phyloP scores from a whole-genome alignment of 2,329 filamentous ascomycete species.

The Trichophyton schoenleinii region DNA sequence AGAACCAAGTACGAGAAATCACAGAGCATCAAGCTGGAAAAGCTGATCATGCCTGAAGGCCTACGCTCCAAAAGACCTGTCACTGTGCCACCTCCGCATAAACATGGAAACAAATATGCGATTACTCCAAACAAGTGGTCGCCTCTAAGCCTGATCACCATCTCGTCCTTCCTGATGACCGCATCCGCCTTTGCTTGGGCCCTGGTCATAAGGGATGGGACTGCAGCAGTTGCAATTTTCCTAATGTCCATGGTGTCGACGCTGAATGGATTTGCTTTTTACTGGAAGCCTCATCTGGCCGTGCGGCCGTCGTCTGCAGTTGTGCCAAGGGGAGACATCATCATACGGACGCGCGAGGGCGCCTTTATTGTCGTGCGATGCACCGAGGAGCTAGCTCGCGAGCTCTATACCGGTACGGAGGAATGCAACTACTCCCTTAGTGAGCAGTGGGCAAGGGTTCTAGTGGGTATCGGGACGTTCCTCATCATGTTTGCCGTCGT shows the following conservation, averaged over 20 bases:
- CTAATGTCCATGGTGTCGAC: slow-evolving; percentile 43
- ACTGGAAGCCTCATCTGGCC: slow-evolving; percentile 46
- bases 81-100: neutral
- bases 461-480: slow-evolving; percentile 48
- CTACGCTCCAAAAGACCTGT: neutral
- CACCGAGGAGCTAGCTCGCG: slow-evolving; percentile 48
- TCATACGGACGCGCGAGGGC: slow-evolving; percentile 49
- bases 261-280: slow-evolving; percentile 45
- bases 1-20: slow-evolving; percentile 4
- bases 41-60: slow-evolving; percentile 1
- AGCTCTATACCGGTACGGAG: slow-evolving; percentile 50
- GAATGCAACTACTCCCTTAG: slow-evolving; percentile 45
- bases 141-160: slow-evolving; percentile 42
- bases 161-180: slow-evolving; percentile 36
- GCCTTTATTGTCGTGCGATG: slow-evolving; percentile 48
- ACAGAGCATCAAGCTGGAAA: slow-evolving; percentile 1
- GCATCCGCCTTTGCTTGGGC: slow-evolving; percentile 15
- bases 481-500: slow-evolving; percentile 51
- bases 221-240: slow-evolving; percentile 40
- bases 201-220: slow-evolving; percentile 35
- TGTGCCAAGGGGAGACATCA: slow-evolving; percentile 46
- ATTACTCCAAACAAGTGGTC: slow-evolving; percentile 32
- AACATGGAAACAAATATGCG: slow-evolving; percentile 2
- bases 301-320: slow-evolving; percentile 37
- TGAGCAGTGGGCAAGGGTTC: slow-evolving; percentile 36